Percentiles rank a stretch among this genome's conserved stretches.
These are phyloP conservation scores for Penicillium lagena DNA, from an alignment of 495 filamentous ascomycete species.

Conservation along the genomic window DNA sequence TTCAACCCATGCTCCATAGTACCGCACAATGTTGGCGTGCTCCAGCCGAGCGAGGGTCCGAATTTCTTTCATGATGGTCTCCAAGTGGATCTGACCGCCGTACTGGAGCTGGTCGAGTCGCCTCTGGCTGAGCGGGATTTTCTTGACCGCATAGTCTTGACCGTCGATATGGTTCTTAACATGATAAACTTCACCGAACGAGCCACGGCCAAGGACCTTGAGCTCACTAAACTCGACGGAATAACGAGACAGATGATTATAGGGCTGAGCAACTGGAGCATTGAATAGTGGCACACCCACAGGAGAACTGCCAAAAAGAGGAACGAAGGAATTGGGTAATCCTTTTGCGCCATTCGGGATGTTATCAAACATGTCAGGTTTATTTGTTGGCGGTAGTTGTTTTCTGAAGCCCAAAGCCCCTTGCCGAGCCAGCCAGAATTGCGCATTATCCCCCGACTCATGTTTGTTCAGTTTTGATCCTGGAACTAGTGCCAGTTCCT, in stretches of 20 bases:
- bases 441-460: not conserved
- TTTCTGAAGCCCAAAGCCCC: constrained; percentile 10
- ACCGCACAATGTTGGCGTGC: constrained; percentile 48
- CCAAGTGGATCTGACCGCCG: constrained; percentile 39
- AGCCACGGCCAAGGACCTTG: constrained; percentile 42
- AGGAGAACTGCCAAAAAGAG: constrained; percentile 28
- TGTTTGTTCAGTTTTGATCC: constrained; percentile 7
- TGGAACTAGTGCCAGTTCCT: constrained; percentile 19
- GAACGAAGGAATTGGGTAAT: constrained; percentile 16
- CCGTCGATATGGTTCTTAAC: constrained; percentile 46
- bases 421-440: constrained; percentile 3
- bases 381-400: constrained; percentile 10
- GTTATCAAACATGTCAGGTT: constrained; percentile 14
- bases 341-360: constrained; percentile 16
- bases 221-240: constrained; percentile 37
- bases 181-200: constrained; percentile 48
- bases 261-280: constrained; percentile 8
- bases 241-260: constrained; percentile 30
- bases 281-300: constrained; percentile 29
- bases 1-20: constrained; percentile 49
- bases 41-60: constrained; percentile 47
- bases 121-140: constrained; percentile 42
- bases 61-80: constrained; percentile 48
- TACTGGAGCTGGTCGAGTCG: constrained; percentile 39
- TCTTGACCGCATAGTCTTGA: constrained; percentile 48